Percentiles rank a stretch among this genome's conserved stretches.
phyloP scores from a whole-genome alignment of 1,284 basidiomycete genomes.

The Somion occarium region DNA sequence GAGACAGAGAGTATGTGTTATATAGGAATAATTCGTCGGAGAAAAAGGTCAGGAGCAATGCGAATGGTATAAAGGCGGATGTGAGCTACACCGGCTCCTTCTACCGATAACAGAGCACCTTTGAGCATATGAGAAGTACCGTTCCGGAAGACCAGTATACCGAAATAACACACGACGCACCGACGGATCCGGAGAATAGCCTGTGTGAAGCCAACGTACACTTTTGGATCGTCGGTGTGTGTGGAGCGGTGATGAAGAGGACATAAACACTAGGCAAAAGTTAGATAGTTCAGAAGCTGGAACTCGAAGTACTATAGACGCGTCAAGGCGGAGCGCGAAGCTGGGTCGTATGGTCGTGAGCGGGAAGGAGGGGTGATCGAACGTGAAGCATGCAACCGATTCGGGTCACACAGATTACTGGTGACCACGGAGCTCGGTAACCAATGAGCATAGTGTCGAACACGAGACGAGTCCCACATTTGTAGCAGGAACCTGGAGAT shows the following conservation, averaged over 20 bases:
- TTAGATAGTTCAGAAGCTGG: not conserved
- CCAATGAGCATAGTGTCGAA: not conserved
- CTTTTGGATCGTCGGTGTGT: not conserved
- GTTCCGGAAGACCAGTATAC: not conserved
- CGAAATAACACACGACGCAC: not conserved
- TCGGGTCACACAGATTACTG: too few relatives aligned
- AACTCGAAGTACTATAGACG: not conserved
- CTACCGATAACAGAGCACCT: not conserved
- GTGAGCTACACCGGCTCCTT: not conserved
- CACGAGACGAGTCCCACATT: too few relatives aligned
- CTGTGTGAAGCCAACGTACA: not conserved
- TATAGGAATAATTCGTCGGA: too few relatives aligned
- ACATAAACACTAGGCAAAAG: not conserved
- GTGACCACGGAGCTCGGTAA: not conserved
- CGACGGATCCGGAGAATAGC: not conserved
- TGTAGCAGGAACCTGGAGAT: not conserved
- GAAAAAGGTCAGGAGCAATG: too few relatives aligned
- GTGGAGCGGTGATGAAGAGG: not conserved
- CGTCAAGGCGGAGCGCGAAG: not conserved
- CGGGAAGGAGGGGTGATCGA: not conserved
- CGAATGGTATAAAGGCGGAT: not conserved
- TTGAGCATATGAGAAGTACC: not conserved
- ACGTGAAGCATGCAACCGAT: too few relatives aligned
- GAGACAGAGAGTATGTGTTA: too few relatives aligned
- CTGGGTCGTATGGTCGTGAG: not conserved